Base-by-base conservation (phyloP, 352 stramenopile genomes). In the Globisporangium camurandrum region DNA sequence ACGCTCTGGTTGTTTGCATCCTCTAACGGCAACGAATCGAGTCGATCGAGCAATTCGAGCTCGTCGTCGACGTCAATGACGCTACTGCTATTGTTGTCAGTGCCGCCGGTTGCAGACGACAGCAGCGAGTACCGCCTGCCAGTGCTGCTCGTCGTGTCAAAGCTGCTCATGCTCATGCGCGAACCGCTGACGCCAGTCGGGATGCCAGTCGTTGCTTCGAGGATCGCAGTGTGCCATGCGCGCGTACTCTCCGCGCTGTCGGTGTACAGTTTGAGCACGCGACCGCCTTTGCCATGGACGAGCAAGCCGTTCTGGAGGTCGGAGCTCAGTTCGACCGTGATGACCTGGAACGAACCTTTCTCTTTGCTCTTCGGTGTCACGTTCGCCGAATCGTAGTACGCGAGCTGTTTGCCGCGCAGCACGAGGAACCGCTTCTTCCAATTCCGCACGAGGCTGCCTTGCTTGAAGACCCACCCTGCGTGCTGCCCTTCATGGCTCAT, bases 351-450 rank as follows among this genome's bases (percentile, higher is more conserved):
- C 47, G 68, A 84, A 31, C 82, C 82, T 36, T 88, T 89, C 48
- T 80, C 74, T 53, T 88, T 86, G 17, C 71, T 69, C n/a, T 61
- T 67, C 16, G 67, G 49, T 23, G 54, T 73, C 45, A 91, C 49
- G 19, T 65, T 71, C 38, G 74, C 72, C 51, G 75, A 88, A 59
- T 91, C 72, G 64, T 91, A 93, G 65, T 93, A 93, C 53, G 77
- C 87, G 30, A 93, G 64, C 45, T 89, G 76, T 39, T 80, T 80
- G n/a, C 77, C 79, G 27, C 64, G 64, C 42, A 93, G 67, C 52
- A 93, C 75, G 71, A 93, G 84, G 57, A 85, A 93, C 40, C 82
- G 78, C 64, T 86, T 86, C 73, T 93, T 93, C 82, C 82, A 93
- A 64, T 79, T 91, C 50, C 66, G 69, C 38, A 93, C 64, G 14